Conservation (phyloP, 306 rosid genomes). For the Notholithocarpus densiflorus region DNA sequence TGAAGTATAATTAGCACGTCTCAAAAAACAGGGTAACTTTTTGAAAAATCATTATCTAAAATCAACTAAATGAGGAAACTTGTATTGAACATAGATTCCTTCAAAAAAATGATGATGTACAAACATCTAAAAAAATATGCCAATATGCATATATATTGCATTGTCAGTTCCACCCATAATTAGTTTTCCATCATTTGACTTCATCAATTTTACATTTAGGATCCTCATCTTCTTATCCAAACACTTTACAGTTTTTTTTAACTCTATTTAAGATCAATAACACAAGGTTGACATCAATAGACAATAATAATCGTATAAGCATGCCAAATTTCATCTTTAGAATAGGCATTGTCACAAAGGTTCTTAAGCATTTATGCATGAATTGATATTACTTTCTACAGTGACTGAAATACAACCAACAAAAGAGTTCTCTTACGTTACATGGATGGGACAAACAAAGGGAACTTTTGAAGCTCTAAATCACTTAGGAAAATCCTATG, state of each 20-base stretch:
- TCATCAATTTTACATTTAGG: constrained; percentile 7
- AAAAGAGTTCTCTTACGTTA: not conserved
- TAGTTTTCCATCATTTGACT: constrained; percentile 9
- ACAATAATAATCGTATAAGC: not conserved
- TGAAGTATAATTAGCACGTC: not conserved
- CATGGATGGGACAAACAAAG: not conserved
- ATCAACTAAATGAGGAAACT: not conserved
- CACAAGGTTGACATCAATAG: not conserved
- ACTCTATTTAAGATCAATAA: not conserved
- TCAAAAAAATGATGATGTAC: not conserved
- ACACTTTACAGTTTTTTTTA: not conserved
- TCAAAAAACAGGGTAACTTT: not conserved
- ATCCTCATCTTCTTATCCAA: not conserved
- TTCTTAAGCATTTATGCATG: not conserved
- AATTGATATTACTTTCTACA: not conserved
- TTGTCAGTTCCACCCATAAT: constrained; percentile 13
- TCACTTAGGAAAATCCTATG: not conserved
- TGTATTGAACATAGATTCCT: not conserved
- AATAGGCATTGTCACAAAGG: not conserved
- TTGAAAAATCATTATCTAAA: not conserved
- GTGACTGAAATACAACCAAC: not conserved
- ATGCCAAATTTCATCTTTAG: not conserved
- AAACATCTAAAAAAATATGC: not conserved
- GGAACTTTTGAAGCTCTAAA: not conserved
- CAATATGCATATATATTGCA: constrained; percentile 6